Base-by-base conservation (phyloP, 352 stramenopile genomes). In the Phytophthora cajani region DNA sequence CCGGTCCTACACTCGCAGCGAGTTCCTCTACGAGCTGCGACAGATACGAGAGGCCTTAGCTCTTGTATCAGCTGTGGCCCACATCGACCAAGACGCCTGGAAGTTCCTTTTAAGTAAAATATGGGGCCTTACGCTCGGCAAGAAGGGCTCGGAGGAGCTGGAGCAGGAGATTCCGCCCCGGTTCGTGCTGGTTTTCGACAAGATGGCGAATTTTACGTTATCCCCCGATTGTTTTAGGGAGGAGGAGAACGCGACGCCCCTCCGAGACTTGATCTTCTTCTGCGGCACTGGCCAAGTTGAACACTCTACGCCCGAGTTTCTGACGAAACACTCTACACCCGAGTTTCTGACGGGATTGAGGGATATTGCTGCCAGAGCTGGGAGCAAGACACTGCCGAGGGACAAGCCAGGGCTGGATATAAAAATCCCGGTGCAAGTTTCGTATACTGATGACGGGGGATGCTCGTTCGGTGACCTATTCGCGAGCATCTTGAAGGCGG, bases 71-170 rank as follows among this genome's bases (percentile, higher is more conserved):
- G 51, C 51, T 21, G 51, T 57, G 51, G 51, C 51, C 14, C 54
- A 60, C 19, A 27, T 60, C 4, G 54, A 60, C 54, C n/a, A 60
- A 60, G 36, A 60, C 6, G 54, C 33, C 19, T 60, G 54, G 54
- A 60, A 50, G 19, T 60, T 60, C 21, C 3, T 60, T 2, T 17
- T 60, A 19, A 50, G 36, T 32, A 60, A 60, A 50, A 33, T 51
- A 19, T 60, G 54, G 54, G 54, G 21, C 1, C 9, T 60, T 12
- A 60, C 50, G 36, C 7, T 60, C 21, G 33, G 54, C 54, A 60
- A 60, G 33, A 50, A 33, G 14, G n/a, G n/a, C 17, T 60, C 33
- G n/a, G 54, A 60, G 32, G 54, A 60, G 21, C 33, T 51, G 54
- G 54, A 60, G 23, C 32, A 12, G 3, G 54, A 60, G 1, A 60